Base-by-base conservation (phyloP, 2,329 filamentous ascomycete species). In the Zopfia rhizophila region DNA sequence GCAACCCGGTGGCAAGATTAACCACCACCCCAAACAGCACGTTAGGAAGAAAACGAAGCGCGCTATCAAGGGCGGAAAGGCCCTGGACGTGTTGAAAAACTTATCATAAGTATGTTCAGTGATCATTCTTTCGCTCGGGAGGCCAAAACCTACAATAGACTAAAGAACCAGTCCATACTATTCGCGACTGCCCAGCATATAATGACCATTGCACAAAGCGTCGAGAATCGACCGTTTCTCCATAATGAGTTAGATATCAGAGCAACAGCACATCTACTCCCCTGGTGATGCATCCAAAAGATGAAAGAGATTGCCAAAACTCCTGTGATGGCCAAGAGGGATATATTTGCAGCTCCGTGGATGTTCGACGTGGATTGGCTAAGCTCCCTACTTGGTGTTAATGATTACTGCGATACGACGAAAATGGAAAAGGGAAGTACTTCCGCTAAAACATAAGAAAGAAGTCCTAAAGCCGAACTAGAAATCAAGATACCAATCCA, bases 141-240 rank as follows among this genome's bases (percentile, higher is more conserved):
- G n/a, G n/a, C n/a, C n/a, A 22, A 5, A 82, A 58, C 80, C 78
- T 49, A 61, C 57, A 71, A 75, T n/a, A 74, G 75, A 10, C 70
- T 75, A 3, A 68, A 68, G 29, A 75, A 66, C 48, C 73, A 63
- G 45, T 71, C 72, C 11, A 68, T 65, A 7, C 66, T 65, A 3
- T 70, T 73, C 5, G 63, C 65, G 1, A 69, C 75, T 24, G 66
- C 64, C 37, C 64, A 68, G 6, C 61, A 63, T 2, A 76, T 48
- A 1, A 68, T 52, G 6, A 75, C 67, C 58, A 60, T 79, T 7
- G 78, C 60, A 58, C 84, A 86, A 4, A 82, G 78, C 16, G 70
- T 75, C 0, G 81, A 75, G 55, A 87, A 87, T 0, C 77, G 65
- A 0, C 65, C 56, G 32, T 82, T 85, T 17, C 66, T 75, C 84